Base-by-base conservation (phyloP, 2,329 filamentous ascomycete genomes). In the Penicillium glabrum region DNA sequence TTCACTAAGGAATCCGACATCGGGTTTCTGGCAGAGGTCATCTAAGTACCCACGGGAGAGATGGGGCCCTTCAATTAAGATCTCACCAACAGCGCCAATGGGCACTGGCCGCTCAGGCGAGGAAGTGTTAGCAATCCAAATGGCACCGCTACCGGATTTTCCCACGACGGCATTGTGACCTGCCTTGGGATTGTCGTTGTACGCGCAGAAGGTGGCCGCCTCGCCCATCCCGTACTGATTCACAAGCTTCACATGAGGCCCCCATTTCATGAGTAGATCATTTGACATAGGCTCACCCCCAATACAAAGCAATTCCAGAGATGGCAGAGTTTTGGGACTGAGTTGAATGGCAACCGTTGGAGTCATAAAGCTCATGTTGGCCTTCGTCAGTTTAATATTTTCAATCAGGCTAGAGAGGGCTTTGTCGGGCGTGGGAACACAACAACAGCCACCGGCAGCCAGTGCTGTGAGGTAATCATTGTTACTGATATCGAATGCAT, bases 221-320 rank as follows among this genome's bases (percentile, higher is more conserved):
- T 69, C 67, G 10, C 67, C 67, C 67, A 69, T 69, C 1, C 67
- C 67, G 43, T 67, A 70, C 27, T 68, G 66, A 23, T 70, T 70
- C 1, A 70, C 48, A 3, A 69, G 51, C 6, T 56, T 47, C 1
- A 61, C 57, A 7, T 41, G 56, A 16, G 23, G 2, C 0, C 49
- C 35, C 67, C 67, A 70, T 45, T 62, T 62, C 0, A 49, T 27
- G 13, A 68, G 24, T 1, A 68, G 53, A 1, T 63, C 67, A 13
- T 64, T 60, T 0, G 67, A 64, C 7, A 68, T 37, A 0, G 66
- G 63, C 47, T 70, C 68, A 2, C 68, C 68, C 9, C 67, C 66
- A 3, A 70, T 56, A n/a, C 66, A 67, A 29, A 70, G 52, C 4
- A 52, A 59, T 23, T 67, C 39, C 16, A 70, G 43, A 1, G 57